Base-by-base conservation (phyloP, 2,329 filamentous ascomycete genomes). In the Albifimbria verrucaria region DNA sequence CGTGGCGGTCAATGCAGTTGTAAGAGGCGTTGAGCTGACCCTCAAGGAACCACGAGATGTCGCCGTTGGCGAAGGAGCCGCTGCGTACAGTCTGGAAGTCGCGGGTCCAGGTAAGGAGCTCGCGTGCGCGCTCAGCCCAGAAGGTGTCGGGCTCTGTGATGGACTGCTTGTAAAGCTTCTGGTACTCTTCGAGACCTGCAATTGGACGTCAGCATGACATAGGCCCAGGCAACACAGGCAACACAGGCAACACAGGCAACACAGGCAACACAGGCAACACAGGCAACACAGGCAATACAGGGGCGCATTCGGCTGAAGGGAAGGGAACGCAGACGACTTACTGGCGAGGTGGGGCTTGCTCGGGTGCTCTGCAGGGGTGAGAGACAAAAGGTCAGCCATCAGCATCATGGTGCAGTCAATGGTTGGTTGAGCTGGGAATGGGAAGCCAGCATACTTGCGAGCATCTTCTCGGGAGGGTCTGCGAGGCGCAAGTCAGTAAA, bases 1-100 rank as follows among this genome's bases (percentile, higher is more conserved):
- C 94, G 73, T 97, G 93, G 57, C 94, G 90, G 68, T 99, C 94
- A 59, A 99, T 87, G 68, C 92, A 96, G 79, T 99, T 99, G 85
- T 92, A 97, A 24, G 90, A 94, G 58, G 94, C 94, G 67, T 99
- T 99, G 67, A 99, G 80, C 65, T 87, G 85, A 61, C 94, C 94
- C 77, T 97, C 94, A 56, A 92, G 75, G 69, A 97, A 99, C 93
- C 94, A 99, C 58, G 92, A 89, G 67, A 82, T 87, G 76, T 99
- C 92, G 62, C 94, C 94, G 57, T 88, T 79, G 50, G 71, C 71
- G 52, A 99, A 83, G 25, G 85, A 86, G 56, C 94, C 94, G 55
- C 80, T 83, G 70, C 85, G 85, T 50, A 95, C 92, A 12, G 92
- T 97, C 72, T 96, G 77, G 75, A 99, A 99, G 68, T 97, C 93